A percentile compares a stretch with the other conserved stretches of the same genome.
Evolutionary conservation across 2,329 filamentous ascomycete species (phyloP).

Genomic region (Whalleya microplaca): DNA sequence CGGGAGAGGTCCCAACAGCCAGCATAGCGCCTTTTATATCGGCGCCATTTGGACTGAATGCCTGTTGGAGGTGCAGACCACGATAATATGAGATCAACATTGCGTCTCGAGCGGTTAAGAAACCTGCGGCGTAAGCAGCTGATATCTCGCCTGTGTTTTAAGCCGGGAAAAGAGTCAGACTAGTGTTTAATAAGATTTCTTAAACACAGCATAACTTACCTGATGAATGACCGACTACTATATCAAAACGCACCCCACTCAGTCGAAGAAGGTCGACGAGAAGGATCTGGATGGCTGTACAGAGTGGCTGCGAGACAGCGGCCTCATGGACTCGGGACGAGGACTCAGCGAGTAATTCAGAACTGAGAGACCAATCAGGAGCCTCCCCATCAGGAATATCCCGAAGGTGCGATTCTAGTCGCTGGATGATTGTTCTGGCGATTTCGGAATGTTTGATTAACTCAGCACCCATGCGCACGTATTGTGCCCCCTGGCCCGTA

Average conservation of each 20-base stretch:
- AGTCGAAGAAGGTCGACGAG: constrained; percentile 1
- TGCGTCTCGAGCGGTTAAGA: neutral
- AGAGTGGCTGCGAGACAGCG: neutral
- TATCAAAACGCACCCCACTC: neutral
- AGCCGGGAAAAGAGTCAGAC: no score
- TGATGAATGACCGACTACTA: constrained; percentile 1
- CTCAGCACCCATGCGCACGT: constrained; percentile 27
- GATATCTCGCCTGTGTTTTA: constrained; percentile 4
- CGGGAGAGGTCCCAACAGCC: neutral
- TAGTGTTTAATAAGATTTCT: no score
- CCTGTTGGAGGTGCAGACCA: no score
- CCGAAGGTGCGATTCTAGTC: neutral
- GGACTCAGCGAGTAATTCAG: neutral
- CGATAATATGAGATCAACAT: neutral
- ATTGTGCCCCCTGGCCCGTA: constrained; percentile 22
- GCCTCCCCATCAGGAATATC: neutral
- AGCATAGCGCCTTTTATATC: constrained; percentile 2
- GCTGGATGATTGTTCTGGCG: neutral
- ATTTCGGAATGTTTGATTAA: neutral
- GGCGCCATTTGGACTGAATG: no score
- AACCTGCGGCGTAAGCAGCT: neutral
- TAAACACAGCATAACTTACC: no score
- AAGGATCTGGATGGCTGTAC: constrained; percentile 2
- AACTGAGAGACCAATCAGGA: no score
- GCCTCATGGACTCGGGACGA: neutral